Evolutionary conservation across 2,329 filamentous ascomycete genomes (phyloP).

Genomic region (Diaporthe batatas): DNA sequence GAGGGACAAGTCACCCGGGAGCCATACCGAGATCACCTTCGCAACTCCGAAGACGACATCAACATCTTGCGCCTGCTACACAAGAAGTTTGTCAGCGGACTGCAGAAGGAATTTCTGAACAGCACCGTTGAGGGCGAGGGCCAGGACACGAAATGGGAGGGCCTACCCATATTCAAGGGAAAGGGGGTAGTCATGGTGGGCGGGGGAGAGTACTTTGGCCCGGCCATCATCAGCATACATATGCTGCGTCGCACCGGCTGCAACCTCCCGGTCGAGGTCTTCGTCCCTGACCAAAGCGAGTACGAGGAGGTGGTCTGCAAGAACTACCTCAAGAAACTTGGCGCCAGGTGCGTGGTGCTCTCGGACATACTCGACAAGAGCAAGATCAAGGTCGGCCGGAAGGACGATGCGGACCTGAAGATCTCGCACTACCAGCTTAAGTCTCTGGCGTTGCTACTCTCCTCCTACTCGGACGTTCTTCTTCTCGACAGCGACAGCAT

Average conservation of each 20-base stretch:
- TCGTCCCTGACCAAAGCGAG: constrained; percentile 51
- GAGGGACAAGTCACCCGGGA: constrained; percentile 35
- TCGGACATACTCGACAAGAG: constrained; percentile 52
- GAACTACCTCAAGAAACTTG: constrained; percentile 47
- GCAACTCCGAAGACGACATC: constrained; percentile 34
- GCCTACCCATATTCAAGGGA: constrained; percentile 38
- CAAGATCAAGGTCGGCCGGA: constrained; percentile 33
- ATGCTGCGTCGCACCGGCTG: constrained; percentile 66
- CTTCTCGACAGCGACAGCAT: constrained; percentile 72
- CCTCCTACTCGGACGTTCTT: constrained; percentile 69
- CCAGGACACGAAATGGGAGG: constrained; percentile 48
- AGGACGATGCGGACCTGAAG: constrained; percentile 36
- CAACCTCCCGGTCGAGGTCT: constrained; percentile 59
- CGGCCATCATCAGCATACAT: constrained; percentile 63
- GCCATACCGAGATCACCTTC: constrained; percentile 37
- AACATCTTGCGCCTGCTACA: constrained; percentile 47
- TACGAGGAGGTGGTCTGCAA: constrained; percentile 51
- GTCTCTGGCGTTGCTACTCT: constrained; percentile 68
- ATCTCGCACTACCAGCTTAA: constrained; percentile 64
- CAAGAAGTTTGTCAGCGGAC: constrained; percentile 53
- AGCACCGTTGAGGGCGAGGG: constrained; percentile 48
- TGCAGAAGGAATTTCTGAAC: constrained; percentile 48
- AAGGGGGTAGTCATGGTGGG: constrained; percentile 65
- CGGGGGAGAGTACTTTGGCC: constrained; percentile 60
- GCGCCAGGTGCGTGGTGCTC: constrained; percentile 52